These are phyloP conservation scores for Neopestalotiopsis clavispora DNA, from an alignment of 2,329 filamentous ascomycete genomes.

Conservation along the genomic window DNA sequence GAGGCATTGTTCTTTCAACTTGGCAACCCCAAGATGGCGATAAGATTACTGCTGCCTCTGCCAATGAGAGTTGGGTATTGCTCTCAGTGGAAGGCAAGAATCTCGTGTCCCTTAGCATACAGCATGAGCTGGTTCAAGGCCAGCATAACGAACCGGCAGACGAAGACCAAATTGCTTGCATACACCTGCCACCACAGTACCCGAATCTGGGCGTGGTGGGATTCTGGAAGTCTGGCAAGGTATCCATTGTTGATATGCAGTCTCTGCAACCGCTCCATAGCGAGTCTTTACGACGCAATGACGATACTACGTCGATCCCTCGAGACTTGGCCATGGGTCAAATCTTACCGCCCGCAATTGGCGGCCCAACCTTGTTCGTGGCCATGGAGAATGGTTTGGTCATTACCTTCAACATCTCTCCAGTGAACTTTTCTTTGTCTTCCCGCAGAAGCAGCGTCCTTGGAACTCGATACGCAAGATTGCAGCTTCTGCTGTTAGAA, in stretches of 20 bases:
- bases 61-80: constrained; percentile 72
- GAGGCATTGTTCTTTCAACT: constrained; percentile 56
- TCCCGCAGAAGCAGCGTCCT: constrained; percentile 82
- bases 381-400: constrained; percentile 93
- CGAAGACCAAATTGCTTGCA: constrained; percentile 82
- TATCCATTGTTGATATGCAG: constrained; percentile 74
- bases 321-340: constrained; percentile 81
- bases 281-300: constrained; percentile 62
- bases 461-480: constrained; percentile 81
- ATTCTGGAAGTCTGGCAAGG: constrained; percentile 83
- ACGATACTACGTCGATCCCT: constrained; percentile 78
- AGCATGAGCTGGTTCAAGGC: constrained; percentile 60
- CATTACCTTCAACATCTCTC: constrained; percentile 77
- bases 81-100: constrained; percentile 78
- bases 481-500: constrained; percentile 76
- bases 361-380: constrained; percentile 78
- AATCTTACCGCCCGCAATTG: constrained; percentile 65
- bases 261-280: constrained; percentile 70
- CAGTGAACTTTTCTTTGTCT: constrained; percentile 65
- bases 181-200: constrained; percentile 72
- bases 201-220: constrained; percentile 76
- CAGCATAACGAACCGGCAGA: constrained; percentile 65
- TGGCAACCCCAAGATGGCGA: constrained; percentile 60
- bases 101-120: constrained; percentile 71
- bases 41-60: constrained; percentile 78